A percentile compares a stretch with the other conserved stretches of the same genome.
phyloP scores from a whole-genome alignment of 495 filamentous ascomycete species.

The Penicillium antarcticum region DNA sequence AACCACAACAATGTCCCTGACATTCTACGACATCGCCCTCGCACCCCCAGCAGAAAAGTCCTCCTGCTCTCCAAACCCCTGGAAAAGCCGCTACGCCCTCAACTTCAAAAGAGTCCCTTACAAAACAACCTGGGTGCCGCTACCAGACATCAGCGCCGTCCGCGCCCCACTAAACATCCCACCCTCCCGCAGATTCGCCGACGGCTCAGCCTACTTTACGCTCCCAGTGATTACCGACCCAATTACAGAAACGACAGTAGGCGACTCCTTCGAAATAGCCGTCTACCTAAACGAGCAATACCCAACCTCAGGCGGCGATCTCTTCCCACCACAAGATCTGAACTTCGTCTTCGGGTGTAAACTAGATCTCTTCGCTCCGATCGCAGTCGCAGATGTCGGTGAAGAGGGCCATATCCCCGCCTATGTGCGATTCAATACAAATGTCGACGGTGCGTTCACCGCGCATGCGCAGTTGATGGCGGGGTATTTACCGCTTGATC shows the following conservation, averaged over 20 bases:
- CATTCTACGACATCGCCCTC: conserved; percentile 58
- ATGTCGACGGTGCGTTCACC: conserved; percentile 51
- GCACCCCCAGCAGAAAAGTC: conserved; percentile 31
- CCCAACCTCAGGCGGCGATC: conserved; percentile 33
- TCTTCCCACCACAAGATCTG: conserved; percentile 38
- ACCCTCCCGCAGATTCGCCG: conserved; percentile 49
- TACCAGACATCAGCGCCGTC: conserved; percentile 46
- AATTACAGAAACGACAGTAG: conserved; percentile 36
- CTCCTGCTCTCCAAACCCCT: conserved; percentile 51
- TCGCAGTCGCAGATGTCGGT: conserved; percentile 19
- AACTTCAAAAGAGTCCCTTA: conserved; percentile 56
- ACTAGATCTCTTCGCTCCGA: conserved; percentile 17
- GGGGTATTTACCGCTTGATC: conserved; percentile 41
- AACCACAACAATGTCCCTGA: conserved; percentile 19
- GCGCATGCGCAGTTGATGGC: conserved; percentile 30
- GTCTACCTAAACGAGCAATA: conserved; percentile 52
- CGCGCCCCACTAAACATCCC: conserved; percentile 44
- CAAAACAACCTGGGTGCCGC: conserved; percentile 48
- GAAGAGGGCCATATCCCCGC: conserved; percentile 3
- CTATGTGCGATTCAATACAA: conserved; percentile 41
- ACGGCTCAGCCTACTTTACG: conserved; percentile 57
- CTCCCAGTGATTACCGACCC: conserved; percentile 56
- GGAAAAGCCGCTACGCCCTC: conserved; percentile 57
- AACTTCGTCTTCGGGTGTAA: conserved; percentile 18
- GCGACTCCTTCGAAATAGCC: conserved; percentile 64